These are phyloP conservation scores for Trichosporon coremiiforme DNA, from an alignment of 1,284 basidiomycete genomes.

Conservation along the genomic window DNA sequence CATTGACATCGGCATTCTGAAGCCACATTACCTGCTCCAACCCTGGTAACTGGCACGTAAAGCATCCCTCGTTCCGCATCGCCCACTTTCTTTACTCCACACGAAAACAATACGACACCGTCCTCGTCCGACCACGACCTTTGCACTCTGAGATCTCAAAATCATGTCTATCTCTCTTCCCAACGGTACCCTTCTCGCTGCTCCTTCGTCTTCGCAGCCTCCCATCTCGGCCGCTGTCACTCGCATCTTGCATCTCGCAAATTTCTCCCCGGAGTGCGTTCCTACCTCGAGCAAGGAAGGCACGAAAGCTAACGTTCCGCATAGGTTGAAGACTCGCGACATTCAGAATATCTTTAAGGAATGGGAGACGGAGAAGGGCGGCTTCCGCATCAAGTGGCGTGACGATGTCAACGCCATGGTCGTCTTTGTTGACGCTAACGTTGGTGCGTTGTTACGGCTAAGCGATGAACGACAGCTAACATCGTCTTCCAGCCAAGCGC, in stretches of 20 bases:
- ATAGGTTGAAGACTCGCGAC: slow-evolving; percentile 87
- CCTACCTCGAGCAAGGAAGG: slow-evolving; percentile 8
- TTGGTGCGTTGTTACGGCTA: slow-evolving; percentile 52
- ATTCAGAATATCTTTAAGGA: slow-evolving; percentile 87
- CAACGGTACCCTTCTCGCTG: slow-evolving; percentile 51
- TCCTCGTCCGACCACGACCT: neutral
- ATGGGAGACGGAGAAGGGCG: slow-evolving; percentile 82
- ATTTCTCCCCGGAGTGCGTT: slow-evolving; percentile 77
- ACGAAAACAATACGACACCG: neutral
- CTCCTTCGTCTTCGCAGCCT: slow-evolving; percentile 42
- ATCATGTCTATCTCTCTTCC: slow-evolving; percentile 56
- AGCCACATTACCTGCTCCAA: slow-evolving; percentile 20
- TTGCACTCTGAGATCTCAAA: neutral
- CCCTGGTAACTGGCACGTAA: slow-evolving; percentile 13
- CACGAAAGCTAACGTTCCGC: slow-evolving; percentile 3
- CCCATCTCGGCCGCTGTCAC: slow-evolving; percentile 88
- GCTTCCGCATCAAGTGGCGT: slow-evolving; percentile 98
- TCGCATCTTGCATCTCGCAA: slow-evolving; percentile 85
- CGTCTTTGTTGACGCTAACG: slow-evolving; percentile 72
- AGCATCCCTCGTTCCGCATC: slow-evolving; percentile 12
- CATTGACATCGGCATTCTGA: slow-evolving; percentile 12
- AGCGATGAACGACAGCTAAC: no score
- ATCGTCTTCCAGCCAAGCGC: slow-evolving; percentile 69
- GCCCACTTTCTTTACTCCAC: slow-evolving; percentile 18
- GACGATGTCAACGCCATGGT: slow-evolving; percentile 95